Evolutionary conservation across 2,329 filamentous ascomycete species (phyloP), one percentile per base, ranked within the genome.

Genomic region (Tolypocladium endophyticum): DNA sequence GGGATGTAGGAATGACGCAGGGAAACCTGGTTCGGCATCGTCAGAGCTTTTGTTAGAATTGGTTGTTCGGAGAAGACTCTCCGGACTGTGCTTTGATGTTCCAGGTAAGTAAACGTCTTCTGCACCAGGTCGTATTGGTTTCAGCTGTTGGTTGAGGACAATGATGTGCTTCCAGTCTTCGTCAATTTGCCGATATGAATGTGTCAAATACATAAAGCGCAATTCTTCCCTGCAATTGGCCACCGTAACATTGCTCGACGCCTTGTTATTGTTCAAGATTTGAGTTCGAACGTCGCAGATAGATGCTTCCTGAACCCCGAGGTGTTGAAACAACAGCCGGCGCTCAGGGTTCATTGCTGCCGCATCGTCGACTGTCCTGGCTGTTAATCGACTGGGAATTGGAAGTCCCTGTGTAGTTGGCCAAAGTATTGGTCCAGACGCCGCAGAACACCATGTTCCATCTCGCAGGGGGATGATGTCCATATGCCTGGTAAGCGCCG

Each of bases 101-200:
- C 56, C 56, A 8, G 38, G 39, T 18, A 58, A 7, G 39, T 58
- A 60, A 14, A 60, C 59, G 30, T 58, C 56, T 39, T 60, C 43
- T 11, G 16, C 8, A 35, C 30, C 9, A 1, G 50, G 59, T 23
- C 52, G 41, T 3, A 41, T 41, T 3, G 36, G 33, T 20, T 39
- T 41, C 30, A 58, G 52, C 25, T 41, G 28, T 7, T 56, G 59
- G 25, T 58, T 36, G 4, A 60, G 12, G 7, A 60, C 25, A 11
- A 25, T 28, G 33, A 60, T 20, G n/a, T 43, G 18, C 20, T 53
- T 20, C 28, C 38, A 36, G 20, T 60, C 59, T n/a, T 52, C 50
- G 23, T 43, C 38, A 2, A 12, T 28, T 4, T 23, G 38, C 18
- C 59, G 56, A 39, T 58, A 11, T 35, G n/a, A 23, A 30, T 58